Evolutionary conservation across 176 grass and related monocot genomes (phyloP), one percentile per base, ranked within the genome.

Genomic region (Musa itinerans): DNA sequence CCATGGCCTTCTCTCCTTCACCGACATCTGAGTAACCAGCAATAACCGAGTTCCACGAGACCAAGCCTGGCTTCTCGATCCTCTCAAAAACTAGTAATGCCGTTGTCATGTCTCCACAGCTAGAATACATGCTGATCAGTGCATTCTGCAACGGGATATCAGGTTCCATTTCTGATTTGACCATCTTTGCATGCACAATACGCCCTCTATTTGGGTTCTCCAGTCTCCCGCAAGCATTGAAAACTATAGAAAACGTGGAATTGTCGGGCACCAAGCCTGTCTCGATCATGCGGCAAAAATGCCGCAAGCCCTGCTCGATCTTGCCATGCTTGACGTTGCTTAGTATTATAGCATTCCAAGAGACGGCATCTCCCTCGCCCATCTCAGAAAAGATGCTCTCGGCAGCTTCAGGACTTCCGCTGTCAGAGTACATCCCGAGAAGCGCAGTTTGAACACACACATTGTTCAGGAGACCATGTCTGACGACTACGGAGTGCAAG

Each of bases 31-130:
- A 89, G 83, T 88, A 97, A 64, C 88, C 88, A 52, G 86, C n/a
- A 56, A 97, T 89, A 59, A 97, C 25, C 17, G 93, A 89, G 58
- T 97, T 97, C 93, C 90, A 97, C 7, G 93, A 97, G 25, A 93
- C 83, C 68, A 97, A 70, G 64, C 90, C 83, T 2, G 90, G 86
- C 1, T 20, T 80, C 53, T 82, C 64, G 19, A 87, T 97, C 64
- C 80, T 93, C 15, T 89, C 63, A 69, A 97, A 93, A 59, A 93
- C 84, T 71, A 8, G 15, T 3, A 79, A 14, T 0, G 88, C 82
- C 15, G 83, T 82, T 16, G 53, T 66, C 74, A 97, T 73, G 78
- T 97, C 90, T 54, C 88, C 68, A 0, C 79, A 87, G 84, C 79
- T 70, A 19, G 88, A 76, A 74, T 97, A 97, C 90, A 97, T 90